Percentiles rank a stretch among this genome's conserved stretches.
These are phyloP conservation scores for Eucalyptus melliodora DNA, from an alignment of 345 rosid species.

Conservation along the genomic window DNA sequence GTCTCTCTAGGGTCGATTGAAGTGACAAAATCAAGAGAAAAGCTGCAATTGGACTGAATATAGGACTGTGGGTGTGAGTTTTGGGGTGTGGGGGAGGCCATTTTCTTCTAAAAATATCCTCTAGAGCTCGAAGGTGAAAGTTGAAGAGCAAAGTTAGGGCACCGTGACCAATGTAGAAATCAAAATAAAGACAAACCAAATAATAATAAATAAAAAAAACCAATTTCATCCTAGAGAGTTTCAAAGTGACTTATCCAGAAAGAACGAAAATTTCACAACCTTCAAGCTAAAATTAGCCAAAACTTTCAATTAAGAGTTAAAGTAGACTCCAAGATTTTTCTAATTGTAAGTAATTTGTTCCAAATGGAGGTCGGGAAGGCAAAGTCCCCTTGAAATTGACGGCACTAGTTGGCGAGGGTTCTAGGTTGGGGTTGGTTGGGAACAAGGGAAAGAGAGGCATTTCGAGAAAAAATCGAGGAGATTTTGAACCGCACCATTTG, in stretches of 20 bases:
- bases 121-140: not conserved
- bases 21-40: not conserved
- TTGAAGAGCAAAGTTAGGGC: not conserved
- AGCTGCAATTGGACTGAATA: not conserved
- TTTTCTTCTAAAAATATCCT: not conserved
- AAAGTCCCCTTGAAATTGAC: not conserved
- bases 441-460: not conserved
- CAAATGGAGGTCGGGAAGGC: not conserved
- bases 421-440: not conserved
- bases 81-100: not conserved
- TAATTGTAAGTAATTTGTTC: not conserved
- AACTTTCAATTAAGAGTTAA: not conserved
- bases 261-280: not conserved
- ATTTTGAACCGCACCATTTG: not conserved
- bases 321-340: not conserved
- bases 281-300: not conserved
- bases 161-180: not conserved
- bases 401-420: not conserved
- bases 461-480: not conserved
- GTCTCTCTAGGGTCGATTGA: not conserved
- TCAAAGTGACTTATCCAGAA: not conserved
- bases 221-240: not conserved
- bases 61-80: not conserved
- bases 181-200: not conserved
- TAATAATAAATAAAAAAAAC: too few species aligned